Evolutionary conservation across 192 early-diverging fungal genomes (phyloP).

Genomic region (Podila epigama): DNA sequence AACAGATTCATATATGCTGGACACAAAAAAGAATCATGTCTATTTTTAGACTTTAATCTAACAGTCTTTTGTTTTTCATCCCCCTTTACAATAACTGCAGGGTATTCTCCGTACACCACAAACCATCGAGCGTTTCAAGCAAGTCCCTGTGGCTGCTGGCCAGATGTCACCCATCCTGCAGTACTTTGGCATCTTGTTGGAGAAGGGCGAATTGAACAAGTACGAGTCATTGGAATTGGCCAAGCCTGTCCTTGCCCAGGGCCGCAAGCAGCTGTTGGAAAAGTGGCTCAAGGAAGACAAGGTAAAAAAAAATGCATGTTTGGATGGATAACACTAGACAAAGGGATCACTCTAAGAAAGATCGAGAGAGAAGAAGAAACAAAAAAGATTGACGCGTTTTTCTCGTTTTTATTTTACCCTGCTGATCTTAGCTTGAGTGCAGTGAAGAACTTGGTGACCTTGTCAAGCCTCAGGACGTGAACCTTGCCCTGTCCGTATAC

Average conservation of each 20-base stretch:
- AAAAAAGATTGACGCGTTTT: neutral
- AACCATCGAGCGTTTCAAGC: conserved; percentile 95
- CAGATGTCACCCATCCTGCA: conserved; percentile 93
- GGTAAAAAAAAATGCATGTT: neutral
- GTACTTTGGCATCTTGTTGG: conserved; percentile 96
- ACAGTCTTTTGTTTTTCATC: neutral
- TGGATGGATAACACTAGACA: too few species aligned
- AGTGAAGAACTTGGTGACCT: conserved; percentile 98
- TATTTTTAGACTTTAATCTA: neutral
- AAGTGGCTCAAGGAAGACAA: conserved; percentile 99
- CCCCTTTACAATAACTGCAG: conserved; percentile 32
- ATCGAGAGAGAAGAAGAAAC: too few species aligned
- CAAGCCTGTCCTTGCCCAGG: conserved; percentile 87
- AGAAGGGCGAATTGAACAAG: conserved; percentile 94
- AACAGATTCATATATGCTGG: neutral
- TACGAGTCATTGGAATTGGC: conserved; percentile 95
- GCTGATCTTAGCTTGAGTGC: conserved; percentile 75
- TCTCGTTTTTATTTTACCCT: conserved; percentile 7
- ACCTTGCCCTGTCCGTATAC: conserved; percentile 94
- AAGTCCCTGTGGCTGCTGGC: conserved; percentile 75
- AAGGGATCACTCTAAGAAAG: too few species aligned
- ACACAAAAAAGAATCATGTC: neutral
- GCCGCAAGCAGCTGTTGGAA: conserved; percentile 91
- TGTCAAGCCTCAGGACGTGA: conserved; percentile 89
- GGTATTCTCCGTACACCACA: conserved; percentile 93